phyloP scores from a whole-genome alignment of 2,329 filamentous ascomycete genomes.

The Pseudogymnoascus sp. region DNA sequence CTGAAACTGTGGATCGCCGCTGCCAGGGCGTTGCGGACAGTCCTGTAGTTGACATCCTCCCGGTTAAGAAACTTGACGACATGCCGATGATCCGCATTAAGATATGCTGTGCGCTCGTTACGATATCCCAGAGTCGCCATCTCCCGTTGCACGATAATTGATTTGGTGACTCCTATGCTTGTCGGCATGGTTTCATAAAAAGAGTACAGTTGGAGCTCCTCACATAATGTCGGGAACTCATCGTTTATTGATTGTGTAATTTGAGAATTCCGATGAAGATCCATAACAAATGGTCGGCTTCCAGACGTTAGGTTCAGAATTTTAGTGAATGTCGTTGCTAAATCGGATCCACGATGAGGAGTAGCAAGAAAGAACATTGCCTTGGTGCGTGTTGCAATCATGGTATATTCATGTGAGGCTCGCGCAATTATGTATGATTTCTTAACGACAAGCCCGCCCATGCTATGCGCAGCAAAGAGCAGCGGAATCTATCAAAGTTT shows the following conservation, averaged over 20 bases:
- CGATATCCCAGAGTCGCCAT: conserved; percentile 17
- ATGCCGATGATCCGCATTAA: conserved; percentile 29
- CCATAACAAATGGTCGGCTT: neutral
- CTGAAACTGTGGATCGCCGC: conserved; percentile 18
- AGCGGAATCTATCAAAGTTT: neutral
- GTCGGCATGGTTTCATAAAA: neutral
- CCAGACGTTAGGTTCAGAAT: neutral
- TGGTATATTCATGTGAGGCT: conserved; percentile 13
- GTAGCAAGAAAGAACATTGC: conserved; percentile 32
- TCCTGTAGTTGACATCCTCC: conserved; percentile 24
- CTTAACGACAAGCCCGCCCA: conserved; percentile 27
- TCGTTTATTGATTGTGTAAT: neutral
- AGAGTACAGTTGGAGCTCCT: neutral
- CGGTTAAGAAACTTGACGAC: conserved; percentile 23
- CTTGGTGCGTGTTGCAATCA: conserved; percentile 20
- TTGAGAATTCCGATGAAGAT: neutral
- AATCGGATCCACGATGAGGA: conserved; percentile 25
- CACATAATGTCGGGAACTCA: neutral
- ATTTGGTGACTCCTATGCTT: conserved; percentile 29
- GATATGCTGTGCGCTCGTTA: conserved; percentile 26
- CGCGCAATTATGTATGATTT: conserved; percentile 25
- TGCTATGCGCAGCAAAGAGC: neutral
- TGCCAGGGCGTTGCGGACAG: conserved; percentile 22
- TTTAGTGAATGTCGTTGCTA: conserved; percentile 4
- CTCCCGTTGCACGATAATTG: conserved; percentile 41